phyloP scores from a whole-genome alignment of 179 eudicot genomes.

The Carnegiea gigantea region DNA sequence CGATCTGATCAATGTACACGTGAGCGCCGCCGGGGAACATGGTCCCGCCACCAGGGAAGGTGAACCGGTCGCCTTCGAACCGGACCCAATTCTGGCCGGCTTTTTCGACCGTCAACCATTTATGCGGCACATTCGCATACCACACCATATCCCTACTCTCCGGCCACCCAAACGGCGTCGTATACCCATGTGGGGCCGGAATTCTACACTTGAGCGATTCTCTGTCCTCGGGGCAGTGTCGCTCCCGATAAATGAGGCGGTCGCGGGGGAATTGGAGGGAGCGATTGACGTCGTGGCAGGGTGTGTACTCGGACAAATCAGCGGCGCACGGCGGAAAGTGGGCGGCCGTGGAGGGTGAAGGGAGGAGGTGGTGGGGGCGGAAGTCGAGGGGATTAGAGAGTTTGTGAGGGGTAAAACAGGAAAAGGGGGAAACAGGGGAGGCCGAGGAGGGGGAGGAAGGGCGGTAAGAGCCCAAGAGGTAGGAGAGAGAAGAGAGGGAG shows the following conservation, averaged over 20 bases:
- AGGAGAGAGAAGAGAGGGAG: slow-evolving; percentile 40
- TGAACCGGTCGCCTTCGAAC: slow-evolving; percentile 75
- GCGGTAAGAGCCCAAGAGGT: slow-evolving; percentile 55
- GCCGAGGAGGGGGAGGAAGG: slow-evolving; percentile 22
- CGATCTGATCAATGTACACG: slow-evolving; percentile 80
- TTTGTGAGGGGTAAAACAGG: slow-evolving; percentile 15
- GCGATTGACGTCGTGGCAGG: slow-evolving; percentile 67
- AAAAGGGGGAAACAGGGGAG: slow-evolving; percentile 17
- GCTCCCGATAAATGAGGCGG: slow-evolving; percentile 56
- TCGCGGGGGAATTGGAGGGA: slow-evolving; percentile 60
- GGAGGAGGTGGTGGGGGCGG: slow-evolving; percentile 46
- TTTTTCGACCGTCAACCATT: slow-evolving; percentile 81
- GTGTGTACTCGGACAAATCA: slow-evolving; percentile 61
- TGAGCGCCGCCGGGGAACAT: slow-evolving; percentile 91
- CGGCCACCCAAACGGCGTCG: slow-evolving; percentile 81
- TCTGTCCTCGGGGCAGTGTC: slow-evolving; percentile 64
- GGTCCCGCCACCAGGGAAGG: slow-evolving; percentile 90
- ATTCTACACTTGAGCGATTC: slow-evolving; percentile 60
- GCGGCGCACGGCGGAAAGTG: slow-evolving; percentile 58
- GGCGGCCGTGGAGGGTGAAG: neutral
- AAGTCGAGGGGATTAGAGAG: slow-evolving; percentile 46
- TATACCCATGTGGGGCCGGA: slow-evolving; percentile 75
- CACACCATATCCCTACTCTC: slow-evolving; percentile 67
- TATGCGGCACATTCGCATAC: slow-evolving; percentile 92
- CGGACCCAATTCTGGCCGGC: slow-evolving; percentile 94